Evolutionary conservation across 352 stramenopile genomes (phyloP), one percentile per base, ranked within the genome.

Genomic region (Phytophthora palmivora): DNA sequence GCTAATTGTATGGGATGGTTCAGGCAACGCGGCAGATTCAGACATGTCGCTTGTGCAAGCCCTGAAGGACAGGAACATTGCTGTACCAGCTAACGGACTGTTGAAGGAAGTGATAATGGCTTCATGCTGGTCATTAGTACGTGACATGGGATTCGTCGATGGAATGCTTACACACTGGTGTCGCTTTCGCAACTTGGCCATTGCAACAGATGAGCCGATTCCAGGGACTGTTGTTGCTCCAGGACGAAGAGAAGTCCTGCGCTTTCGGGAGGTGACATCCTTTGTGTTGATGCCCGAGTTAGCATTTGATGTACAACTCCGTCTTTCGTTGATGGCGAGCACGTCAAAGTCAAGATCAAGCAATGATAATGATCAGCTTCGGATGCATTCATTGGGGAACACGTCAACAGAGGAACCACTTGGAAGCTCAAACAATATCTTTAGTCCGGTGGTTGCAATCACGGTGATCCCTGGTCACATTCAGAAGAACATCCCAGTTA

Each of bases 1-100:
- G 1, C 24, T 93, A 19, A 68, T 89, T 54, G 50, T 93, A 45
- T 91, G 84, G 84, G 84, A 93, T 28, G 84, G 84, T 19, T 91
- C 84, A 21, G 78, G 84, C 1, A 49, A 76, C 44, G 19, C 19
- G 18, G 37, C 38, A 8, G 38, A 67, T 9, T 65, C 64, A 4
- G 52, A 70, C 30, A 26, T 21, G 15, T 39, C 33, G 18, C 51
- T 70, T 3, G 57, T 64, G 19, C 33, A 48, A 18, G 44, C 61
- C 28, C 50, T 90, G 28, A 34, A 67, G 21, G n/a, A 58, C 2
- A 49, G 45, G 15, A 24, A 33, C 11, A 34, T 61, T 24, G 22
- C 24, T 16, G 47, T 82, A 1, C 82, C 82, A 22, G 9, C 53
- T 0, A 55, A 67, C 0, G 84, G 84, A 10, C 32, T 88, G 14